Conservation (phyloP, 192 early-diverging fungal genomes). For the Backusella mclennaniae region DNA sequence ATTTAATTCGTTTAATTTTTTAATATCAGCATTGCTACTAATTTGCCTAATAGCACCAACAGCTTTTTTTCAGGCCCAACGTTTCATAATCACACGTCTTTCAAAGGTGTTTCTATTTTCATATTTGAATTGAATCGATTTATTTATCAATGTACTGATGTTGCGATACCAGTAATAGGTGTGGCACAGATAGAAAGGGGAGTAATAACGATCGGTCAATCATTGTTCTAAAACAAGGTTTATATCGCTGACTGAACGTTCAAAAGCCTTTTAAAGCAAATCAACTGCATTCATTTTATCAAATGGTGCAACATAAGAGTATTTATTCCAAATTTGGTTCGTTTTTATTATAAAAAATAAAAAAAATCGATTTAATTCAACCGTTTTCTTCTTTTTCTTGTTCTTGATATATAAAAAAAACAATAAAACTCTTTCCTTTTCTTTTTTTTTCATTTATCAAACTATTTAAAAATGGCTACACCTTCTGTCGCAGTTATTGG, state of each 20-base stretch:
- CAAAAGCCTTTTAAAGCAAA: neutral
- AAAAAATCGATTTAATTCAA: neutral
- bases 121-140: neutral
- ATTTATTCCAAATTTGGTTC: neutral
- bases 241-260: neutral
- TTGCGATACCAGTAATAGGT: neutral
- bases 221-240: neutral
- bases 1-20: neutral
- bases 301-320: neutral
- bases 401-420: neutral
- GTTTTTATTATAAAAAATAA: neutral
- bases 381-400: neutral
- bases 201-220: neutral
- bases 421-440: neutral
- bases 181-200: neutral
- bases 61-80: neutral
- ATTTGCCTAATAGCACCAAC: neutral
- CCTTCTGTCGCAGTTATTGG: conserved; percentile 11
- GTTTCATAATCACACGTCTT: neutral
- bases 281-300: neutral
- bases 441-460: neutral
- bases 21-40: neutral
- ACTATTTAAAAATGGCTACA: neutral
- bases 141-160: neutral
- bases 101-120: neutral